Base-by-base conservation (phyloP, 2,329 filamentous ascomycete genomes). In the Trichophyton mentagrophytes region DNA sequence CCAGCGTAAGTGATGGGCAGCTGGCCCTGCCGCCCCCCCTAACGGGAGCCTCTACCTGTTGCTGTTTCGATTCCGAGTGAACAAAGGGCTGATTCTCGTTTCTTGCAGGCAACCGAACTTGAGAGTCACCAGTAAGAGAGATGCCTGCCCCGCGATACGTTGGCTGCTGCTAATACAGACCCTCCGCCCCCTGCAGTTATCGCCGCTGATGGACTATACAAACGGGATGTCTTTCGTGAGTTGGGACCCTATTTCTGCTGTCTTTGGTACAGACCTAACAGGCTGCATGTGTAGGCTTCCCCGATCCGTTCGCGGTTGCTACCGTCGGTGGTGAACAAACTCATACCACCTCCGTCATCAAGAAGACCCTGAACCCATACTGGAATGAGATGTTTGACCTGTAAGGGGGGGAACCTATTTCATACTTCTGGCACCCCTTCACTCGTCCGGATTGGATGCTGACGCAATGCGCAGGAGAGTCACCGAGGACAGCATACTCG, bases 301-400 rank as follows among this genome's bases (percentile, higher is more conserved):
- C 93, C 62, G 93, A 99, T 75, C 93, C 93, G 25, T 99, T 99
- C 73, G 92, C 93, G 53, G 93, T 99, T 66, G 92, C 91, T 68
- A 99, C 93, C 62, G 85, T 97, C 76, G 92, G 91, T 76, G 93
- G 93, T 74, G 93, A 99, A 77, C 93, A 99, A 79, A 99, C 93
- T 62, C 90, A 91, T 76, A 97, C 93, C n/a, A 99, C 93, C 9
- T 87, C 87, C 42, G 93, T 97, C 67, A 95, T 93, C 74, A 97
- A 96, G 78, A 88, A 93, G 77, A 97, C 93, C 9, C 79, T 99
- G 75, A 97, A 96, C 75, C 93, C 93, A n/a, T 99, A 99, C 75
- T 99, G 93, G 93, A 99, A 99, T 76, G 93, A 99, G 79, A 90
- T 85, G 72, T 99, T 99, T 78, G 93, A 99, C 76, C 87, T 99